phyloP scores from a whole-genome alignment of 2,329 filamentous ascomycete genomes.

The Aspergillus costaricaensis region DNA sequence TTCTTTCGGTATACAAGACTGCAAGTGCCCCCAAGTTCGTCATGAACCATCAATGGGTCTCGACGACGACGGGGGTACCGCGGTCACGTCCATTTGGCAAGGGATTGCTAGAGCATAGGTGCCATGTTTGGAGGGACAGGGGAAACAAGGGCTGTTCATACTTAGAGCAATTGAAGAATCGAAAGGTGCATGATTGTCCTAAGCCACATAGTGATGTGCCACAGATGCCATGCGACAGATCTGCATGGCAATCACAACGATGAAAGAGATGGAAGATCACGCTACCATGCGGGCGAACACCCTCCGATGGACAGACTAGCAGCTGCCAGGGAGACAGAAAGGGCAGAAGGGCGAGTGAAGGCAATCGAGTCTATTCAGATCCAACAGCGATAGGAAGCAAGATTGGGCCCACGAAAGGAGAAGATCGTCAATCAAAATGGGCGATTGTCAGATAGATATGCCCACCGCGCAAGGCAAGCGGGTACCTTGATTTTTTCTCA shows the following conservation, averaged over 20 bases:
- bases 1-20: background rate
- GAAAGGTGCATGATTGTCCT: background rate
- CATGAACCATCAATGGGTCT: background rate
- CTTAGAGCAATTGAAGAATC: background rate
- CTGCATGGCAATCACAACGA: slow-evolving; percentile 20
- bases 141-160: slow-evolving; percentile 11
- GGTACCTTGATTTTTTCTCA: slow-evolving; percentile 15
- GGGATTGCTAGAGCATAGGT: background rate
- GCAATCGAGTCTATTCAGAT: slow-evolving; percentile 9
- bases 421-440: slow-evolving; percentile 17
- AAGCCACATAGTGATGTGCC: slow-evolving; percentile 16
- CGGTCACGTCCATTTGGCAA: background rate
- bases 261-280: slow-evolving; percentile 9
- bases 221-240: slow-evolving; percentile 17
- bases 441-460: slow-evolving; percentile 19
- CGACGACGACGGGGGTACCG: background rate
- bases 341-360: background rate
- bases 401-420: slow-evolving; percentile 14
- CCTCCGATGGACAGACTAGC: background rate
- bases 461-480: slow-evolving; percentile 16
- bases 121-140: background rate
- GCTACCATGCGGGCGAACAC: background rate
- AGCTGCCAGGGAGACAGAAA: slow-evolving; percentile 2
- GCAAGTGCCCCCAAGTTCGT: background rate
- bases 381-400: slow-evolving; percentile 11